Evolutionary conservation across 2,329 filamentous ascomycete species (phyloP).

Genomic region (Colletotrichum eleusines): DNA sequence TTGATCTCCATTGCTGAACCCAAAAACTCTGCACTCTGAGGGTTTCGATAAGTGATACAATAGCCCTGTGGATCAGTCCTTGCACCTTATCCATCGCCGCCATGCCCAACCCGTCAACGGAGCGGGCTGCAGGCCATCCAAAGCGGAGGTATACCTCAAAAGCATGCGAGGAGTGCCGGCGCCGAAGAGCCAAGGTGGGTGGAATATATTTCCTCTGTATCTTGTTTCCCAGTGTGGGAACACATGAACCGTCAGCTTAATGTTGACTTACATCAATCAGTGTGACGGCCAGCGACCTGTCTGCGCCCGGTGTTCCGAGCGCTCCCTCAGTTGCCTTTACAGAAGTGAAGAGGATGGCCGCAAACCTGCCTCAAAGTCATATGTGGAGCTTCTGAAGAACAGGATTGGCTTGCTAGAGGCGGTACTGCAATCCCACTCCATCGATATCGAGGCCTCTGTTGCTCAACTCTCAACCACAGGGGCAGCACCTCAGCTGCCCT

Average conservation of each 20-base stretch:
- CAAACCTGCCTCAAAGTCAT: constrained; percentile 51
- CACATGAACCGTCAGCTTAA: background rate
- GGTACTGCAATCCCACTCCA: constrained; percentile 47
- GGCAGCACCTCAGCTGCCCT: constrained; percentile 12
- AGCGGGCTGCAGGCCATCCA: constrained; percentile 31
- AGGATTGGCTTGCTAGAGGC: constrained; percentile 50
- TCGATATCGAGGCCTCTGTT: constrained; percentile 48
- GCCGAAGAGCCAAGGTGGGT: constrained; percentile 51
- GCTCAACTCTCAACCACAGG: constrained; percentile 34
- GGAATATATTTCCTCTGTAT: background rate
- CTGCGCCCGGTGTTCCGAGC: constrained; percentile 50
- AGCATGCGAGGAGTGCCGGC: constrained; percentile 54
- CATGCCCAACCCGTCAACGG: constrained; percentile 32
- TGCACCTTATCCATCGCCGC: constrained; percentile 11
- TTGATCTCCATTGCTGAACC: background rate
- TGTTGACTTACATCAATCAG: constrained; percentile 42
- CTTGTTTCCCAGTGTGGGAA: too few relatives aligned
- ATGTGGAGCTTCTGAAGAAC: constrained; percentile 50
- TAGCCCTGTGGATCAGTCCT: constrained; percentile 20
- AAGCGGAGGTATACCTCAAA: constrained; percentile 44
- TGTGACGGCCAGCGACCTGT: constrained; percentile 50
- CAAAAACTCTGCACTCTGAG: background rate
- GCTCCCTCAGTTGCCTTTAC: constrained; percentile 48
- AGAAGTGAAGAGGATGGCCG: constrained; percentile 50
- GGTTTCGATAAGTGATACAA: background rate